Base-by-base conservation (phyloP, 2,329 filamentous ascomycete species). In the Knoxdaviesia proteae region DNA sequence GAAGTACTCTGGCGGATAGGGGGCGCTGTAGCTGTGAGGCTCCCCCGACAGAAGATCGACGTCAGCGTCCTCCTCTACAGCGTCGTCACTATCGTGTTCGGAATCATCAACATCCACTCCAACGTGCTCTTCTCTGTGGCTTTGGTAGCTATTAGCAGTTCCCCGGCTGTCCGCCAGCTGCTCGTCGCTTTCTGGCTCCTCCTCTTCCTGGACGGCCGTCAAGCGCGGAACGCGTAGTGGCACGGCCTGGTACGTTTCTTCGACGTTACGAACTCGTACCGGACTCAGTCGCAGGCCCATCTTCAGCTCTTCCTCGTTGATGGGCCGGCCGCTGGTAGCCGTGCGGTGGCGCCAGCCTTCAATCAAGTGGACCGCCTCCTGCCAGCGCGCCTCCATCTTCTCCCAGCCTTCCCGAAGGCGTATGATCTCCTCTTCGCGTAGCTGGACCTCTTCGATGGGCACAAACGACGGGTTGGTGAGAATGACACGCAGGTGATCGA, bases 391-490 rank as follows among this genome's bases (percentile, higher is more conserved):
- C 58, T 96, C 87, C 83, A 96, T 94, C 59, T 81, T 86, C 56
- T 92, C 82, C 80, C 88, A 93, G 10, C 87, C 84, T 44, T 80
- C 74, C 43, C 84, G 76, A 40, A 98, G 65, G 42, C 83, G 73
- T 42, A 71, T 69, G 49, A 98, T 96, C 56, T 94, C 87, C 46
- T 92, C 80, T 49, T 98, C 88, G 43, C 88, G 76, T n/a, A 86
- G 62, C 53, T 92, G 79, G 2, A 98, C 84, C 57, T 96, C 90
- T 52, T 96, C 90, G 29, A 96, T 74, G 0, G 88, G 83, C 9
- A 94, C 90, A 56, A 96, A 98, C 3, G 87, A 93, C 1, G 90
- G 90, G 53, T 96, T 96, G 6, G 86, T 94, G 38, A 98, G 67
- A 35, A 98, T 73, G 3, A 71, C 80, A 49, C 81, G 74, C 48